phyloP scores from a whole-genome alignment of 2,329 filamentous ascomycete genomes.

The Alternaria gaisen region DNA sequence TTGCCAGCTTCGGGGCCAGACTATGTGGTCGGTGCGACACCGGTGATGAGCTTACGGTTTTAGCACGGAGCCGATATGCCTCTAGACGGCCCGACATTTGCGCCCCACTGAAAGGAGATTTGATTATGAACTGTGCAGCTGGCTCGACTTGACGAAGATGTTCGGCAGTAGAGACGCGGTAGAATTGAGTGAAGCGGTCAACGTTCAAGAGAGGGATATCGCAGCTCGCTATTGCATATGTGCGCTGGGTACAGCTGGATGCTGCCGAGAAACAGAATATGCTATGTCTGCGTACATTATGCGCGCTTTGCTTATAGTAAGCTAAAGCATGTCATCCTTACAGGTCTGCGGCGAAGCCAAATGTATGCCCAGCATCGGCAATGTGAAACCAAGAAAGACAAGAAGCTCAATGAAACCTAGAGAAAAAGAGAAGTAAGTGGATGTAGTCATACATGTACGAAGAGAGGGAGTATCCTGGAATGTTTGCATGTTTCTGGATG shows the following conservation, averaged over 20 bases:
- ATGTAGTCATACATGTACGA: not conserved
- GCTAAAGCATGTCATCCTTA: not conserved
- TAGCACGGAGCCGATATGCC: slow-evolving; percentile 19
- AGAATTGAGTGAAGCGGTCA: not conserved
- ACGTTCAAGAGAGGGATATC: not conserved
- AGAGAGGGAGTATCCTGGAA: not conserved
- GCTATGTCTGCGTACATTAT: not conserved
- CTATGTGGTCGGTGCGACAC: slow-evolving; percentile 24
- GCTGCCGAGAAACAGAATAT: not conserved
- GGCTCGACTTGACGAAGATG: not conserved
- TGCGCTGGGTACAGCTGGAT: not conserved
- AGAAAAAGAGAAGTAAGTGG: not conserved
- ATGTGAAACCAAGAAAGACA: not conserved
- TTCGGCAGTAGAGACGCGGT: not conserved
- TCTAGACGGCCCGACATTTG: slow-evolving; percentile 16
- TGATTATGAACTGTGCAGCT: not conserved
- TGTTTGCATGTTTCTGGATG: not conserved
- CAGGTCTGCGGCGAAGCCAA: not conserved
- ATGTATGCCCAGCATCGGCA: slow-evolving; percentile 4
- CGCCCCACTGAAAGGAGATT: slow-evolving; percentile 18
- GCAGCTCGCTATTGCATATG: not conserved
- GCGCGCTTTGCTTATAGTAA: slow-evolving; percentile 2
- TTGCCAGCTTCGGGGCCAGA: slow-evolving; percentile 13
- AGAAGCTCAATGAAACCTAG: not conserved
- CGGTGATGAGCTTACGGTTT: slow-evolving; percentile 21